Base-by-base conservation (phyloP, 768 basidiomycete species). In the Leccinum incarnatum region DNA sequence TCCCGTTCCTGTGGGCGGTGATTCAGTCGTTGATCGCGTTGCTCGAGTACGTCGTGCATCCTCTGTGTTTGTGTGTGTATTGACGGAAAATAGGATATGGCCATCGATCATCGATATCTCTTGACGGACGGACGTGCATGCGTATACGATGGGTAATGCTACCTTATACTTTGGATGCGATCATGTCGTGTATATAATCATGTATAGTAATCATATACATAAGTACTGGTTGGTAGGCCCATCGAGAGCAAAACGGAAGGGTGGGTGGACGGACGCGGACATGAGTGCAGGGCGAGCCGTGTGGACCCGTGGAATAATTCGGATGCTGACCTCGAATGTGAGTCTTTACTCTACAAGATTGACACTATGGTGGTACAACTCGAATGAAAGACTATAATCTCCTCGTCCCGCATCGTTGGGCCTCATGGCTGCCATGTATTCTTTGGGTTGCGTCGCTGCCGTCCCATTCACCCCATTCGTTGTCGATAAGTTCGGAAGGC, bases 61-160 rank as follows among this genome's bases (percentile, higher is more conserved):
- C 29, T 37, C 14, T 46, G 50, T 29, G 10, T 17, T 23, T 37
- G 6, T 21, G 5, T 21, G 12, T 6, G 19, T 34, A 23, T 56
- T 60, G 23, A 66, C 25, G 34, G 8, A 32, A n/a, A 11, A 2
- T 55, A 79, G 78, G 46, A 65, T 79, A 58, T 79, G 78, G 78
- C 78, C 78, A 12, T 72, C 77, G 19, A 64, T 79, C 32, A 69
- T 79, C 23, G 77, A 78, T 30, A 73, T 78, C 52, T 74, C 78
- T 19, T 79, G 14, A 61, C 9, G 29, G 23, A 25, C 3, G 23
- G 14, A 4, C 40, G n/a, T 42, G 10, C 40, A 4, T 42, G 40
- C 36, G 15, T 37, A 15, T 17, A 15, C 34, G 17, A 17, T 14
- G 37, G 17, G 17, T 17, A 17, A 40, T 42, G 10, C n/a, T 19